A percentile compares a stretch with the other conserved stretches of the same genome.
These are phyloP conservation scores for Colletotrichum sp. DNA, from an alignment of 2,329 filamentous ascomycete genomes.

Conservation along the genomic window DNA sequence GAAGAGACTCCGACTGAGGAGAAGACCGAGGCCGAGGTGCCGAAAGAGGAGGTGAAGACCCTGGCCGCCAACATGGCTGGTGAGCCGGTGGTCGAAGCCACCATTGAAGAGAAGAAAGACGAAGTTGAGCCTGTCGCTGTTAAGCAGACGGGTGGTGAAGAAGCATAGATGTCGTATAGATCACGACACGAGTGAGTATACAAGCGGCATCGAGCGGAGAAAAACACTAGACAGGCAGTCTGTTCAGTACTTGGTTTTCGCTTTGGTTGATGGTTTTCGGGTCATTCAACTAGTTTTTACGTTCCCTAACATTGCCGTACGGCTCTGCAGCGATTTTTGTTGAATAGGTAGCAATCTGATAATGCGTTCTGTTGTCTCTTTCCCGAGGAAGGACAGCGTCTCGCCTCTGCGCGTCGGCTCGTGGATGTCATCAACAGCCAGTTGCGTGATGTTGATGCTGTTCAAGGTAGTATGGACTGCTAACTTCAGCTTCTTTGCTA, in stretches of 20 bases:
- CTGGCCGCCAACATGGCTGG: slow-evolving; percentile 47
- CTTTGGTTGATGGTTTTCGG: slow-evolving; percentile 3
- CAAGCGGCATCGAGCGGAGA: slow-evolving; percentile 1
- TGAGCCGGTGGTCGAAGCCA: slow-evolving; percentile 45
- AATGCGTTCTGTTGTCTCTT: slow-evolving; percentile 21
- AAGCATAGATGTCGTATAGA: background rate
- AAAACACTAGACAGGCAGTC: slow-evolving; percentile 14
- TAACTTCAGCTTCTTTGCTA: background rate
- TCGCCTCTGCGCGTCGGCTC: slow-evolving; percentile 16
- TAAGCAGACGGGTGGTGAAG: slow-evolving; percentile 29
- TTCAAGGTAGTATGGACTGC: background rate
- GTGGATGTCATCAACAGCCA: slow-evolving; percentile 17
- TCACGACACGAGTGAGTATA: slow-evolving; percentile 1
- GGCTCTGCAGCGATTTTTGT: slow-evolving; percentile 14
- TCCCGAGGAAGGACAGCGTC: slow-evolving; percentile 18
- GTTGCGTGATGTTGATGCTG: slow-evolving; percentile 9
- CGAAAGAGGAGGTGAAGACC: slow-evolving; percentile 33
- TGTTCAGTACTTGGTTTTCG: background rate
- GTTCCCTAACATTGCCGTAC: slow-evolving; percentile 16
- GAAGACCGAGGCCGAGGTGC: background rate
- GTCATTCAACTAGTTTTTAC: slow-evolving; percentile 13
- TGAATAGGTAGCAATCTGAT: slow-evolving; percentile 22
- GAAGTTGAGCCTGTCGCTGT: slow-evolving; percentile 40
- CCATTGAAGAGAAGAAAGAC: slow-evolving; percentile 38
- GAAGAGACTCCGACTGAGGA: background rate